A percentile compares a stretch with the other conserved stretches of the same genome.
Conservation (phyloP, 2,329 filamentous ascomycete species). For the Coniochaeta sp. region DNA sequence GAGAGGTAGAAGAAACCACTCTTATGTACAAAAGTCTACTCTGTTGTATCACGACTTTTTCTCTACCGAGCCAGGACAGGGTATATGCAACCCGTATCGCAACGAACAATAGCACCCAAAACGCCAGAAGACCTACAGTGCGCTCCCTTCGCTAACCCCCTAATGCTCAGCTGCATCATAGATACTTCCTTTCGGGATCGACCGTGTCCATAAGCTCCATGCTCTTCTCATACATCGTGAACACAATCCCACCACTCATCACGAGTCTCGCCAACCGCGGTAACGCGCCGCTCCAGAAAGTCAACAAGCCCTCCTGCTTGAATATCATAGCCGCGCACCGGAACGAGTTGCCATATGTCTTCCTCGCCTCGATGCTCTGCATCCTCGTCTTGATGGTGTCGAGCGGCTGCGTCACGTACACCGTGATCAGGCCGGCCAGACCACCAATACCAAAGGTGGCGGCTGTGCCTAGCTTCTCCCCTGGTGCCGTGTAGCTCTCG, state of each 20-base stretch:
- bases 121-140: background rate
- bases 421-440: constrained; percentile 82
- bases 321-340: constrained; percentile 77
- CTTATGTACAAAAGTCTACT: constrained; percentile 2
- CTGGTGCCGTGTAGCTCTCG: constrained; percentile 84
- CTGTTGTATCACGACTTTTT: constrained; percentile 4
- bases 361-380: constrained; percentile 86
- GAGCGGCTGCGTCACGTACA: constrained; percentile 67
- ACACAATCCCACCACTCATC: constrained; percentile 92
- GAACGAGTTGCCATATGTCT: constrained; percentile 79
- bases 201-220: constrained; percentile 77
- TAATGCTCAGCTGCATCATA: constrained; percentile 37
- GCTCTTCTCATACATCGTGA: constrained; percentile 96
- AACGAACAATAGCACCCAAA: background rate
- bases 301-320: constrained; percentile 79
- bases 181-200: constrained; percentile 78
- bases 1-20: constrained; percentile 5
- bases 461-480: constrained; percentile 83
- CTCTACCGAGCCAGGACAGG: constrained; percentile 6
- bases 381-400: constrained; percentile 97
- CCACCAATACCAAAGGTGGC: constrained; percentile 90
- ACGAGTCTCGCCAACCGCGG: constrained; percentile 79
- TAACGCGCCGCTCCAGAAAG: constrained; percentile 90
- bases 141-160: background rate
- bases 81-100: constrained; percentile 1